These are phyloP conservation scores for Corrigiola litoralis DNA, from an alignment of 179 eudicot species.

Conservation along the genomic window DNA sequence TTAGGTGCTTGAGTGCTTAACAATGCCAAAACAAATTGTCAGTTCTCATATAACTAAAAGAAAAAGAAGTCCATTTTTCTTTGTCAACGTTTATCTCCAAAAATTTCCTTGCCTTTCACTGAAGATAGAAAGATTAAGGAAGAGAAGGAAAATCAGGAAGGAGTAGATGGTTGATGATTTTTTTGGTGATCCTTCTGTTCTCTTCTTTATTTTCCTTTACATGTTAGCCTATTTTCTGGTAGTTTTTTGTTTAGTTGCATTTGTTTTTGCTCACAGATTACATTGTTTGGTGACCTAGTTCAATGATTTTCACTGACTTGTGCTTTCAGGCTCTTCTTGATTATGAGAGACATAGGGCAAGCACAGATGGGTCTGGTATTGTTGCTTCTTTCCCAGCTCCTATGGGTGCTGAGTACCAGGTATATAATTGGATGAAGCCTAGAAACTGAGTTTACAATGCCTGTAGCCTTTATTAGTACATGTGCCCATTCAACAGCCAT, in stretches of 20 bases:
- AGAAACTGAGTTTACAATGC: not conserved
- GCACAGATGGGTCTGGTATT: constrained; percentile 30
- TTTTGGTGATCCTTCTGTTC: not conserved
- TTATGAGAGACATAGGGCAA: constrained; percentile 35
- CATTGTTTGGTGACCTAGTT: not conserved
- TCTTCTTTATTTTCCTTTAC: not conserved
- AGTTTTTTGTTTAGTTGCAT: not conserved
- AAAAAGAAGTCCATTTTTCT: too few species aligned
- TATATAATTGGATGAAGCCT: not conserved
- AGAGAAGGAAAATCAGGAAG: not conserved
- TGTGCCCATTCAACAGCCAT: too few species aligned
- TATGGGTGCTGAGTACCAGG: constrained; percentile 35
- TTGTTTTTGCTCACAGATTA: not conserved
- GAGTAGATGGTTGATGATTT: not conserved
- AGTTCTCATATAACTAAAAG: too few species aligned
- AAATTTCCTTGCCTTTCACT: too few species aligned
- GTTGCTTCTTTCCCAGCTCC: constrained; percentile 31
- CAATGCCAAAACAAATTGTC: too few species aligned
- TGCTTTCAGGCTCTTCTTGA: constrained; percentile 45
- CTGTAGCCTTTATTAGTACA: too few species aligned
- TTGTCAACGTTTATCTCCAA: too few species aligned
- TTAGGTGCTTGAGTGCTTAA: too few species aligned
- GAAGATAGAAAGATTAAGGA: too few species aligned
- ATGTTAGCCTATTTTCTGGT: not conserved
- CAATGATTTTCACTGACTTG: not conserved